These are phyloP conservation scores for Apiotrichum brassicae DNA, from an alignment of 1,284 basidiomycete species.

Conservation along the genomic window DNA sequence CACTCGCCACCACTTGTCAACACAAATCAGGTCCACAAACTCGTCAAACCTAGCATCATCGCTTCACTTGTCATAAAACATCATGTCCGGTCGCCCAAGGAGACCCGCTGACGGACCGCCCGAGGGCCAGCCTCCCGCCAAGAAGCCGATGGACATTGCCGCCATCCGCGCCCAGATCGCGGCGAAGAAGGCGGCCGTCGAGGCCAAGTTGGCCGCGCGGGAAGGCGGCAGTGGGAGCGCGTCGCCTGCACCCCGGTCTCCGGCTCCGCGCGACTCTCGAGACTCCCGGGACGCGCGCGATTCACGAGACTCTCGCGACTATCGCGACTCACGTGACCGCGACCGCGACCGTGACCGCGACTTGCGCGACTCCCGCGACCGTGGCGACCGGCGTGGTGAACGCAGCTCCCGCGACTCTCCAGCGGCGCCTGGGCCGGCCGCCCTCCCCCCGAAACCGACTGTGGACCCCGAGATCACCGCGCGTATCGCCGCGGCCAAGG, in stretches of 20 bases:
- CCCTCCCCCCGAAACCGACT: conserved; percentile 41
- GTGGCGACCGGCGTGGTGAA: not conserved
- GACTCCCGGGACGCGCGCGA: too few species aligned
- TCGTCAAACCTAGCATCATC: not conserved
- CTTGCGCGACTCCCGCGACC: not conserved
- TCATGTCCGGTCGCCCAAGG: conserved; percentile 7
- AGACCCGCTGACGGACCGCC: conserved; percentile 13
- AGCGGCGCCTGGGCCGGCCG: conserved; percentile 30
- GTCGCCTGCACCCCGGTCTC: conserved; percentile 13
- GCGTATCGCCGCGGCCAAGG: conserved; percentile 68
- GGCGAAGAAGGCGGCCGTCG: conserved; percentile 74
- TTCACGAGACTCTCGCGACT: not conserved
- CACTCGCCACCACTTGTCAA: conserved; percentile 1
- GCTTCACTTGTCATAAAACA: too few species aligned
- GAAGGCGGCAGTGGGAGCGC: conserved; percentile 32
- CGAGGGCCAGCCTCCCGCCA: conserved; percentile 18
- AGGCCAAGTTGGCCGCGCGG: conserved; percentile 49
- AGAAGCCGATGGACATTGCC: conserved; percentile 17
- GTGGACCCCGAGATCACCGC: conserved; percentile 59
- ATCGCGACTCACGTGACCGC: not conserved
- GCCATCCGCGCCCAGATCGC: conserved; percentile 63
- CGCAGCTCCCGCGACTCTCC: conserved; percentile 20
- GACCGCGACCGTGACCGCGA: not conserved
- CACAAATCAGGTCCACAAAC: not conserved
- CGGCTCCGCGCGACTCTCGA: not conserved